Evolutionary conservation across 768 basidiomycete genomes (phyloP), one percentile per base, ranked within the genome.

Genomic region (Lentinula edodes): DNA sequence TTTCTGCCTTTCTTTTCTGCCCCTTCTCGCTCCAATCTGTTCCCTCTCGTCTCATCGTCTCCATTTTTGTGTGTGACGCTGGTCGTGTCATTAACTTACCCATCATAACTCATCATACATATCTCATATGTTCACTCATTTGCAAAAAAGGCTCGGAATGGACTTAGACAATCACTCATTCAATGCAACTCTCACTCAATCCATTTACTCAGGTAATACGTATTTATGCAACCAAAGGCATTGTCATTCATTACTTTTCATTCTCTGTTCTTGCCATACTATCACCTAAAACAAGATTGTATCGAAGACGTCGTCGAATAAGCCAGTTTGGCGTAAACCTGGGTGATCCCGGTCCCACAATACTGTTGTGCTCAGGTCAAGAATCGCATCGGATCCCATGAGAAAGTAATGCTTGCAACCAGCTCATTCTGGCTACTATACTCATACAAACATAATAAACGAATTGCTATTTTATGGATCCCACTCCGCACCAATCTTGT

Each of bases 401-500:
- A 3, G 28, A 28, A 23, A 28, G 28, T 28, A 28, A 28, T 28
- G 28, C 28, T 28, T 28, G 28, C 28, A 28, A 2, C 28, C 28
- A 28, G 28, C 28, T 4, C 28, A 28, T 28, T 28, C 28, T 28
- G 28, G 28, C 28, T 28, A 28, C 3, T 28, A 28, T 28, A 28
- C 28, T 28, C 28, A 2, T 28, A 28, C 28, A 28, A 28, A 28
- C 28, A 18, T 12, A 23, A 41, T 56, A 36, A 15, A 13, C 13
- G 12, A n/a, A 23, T 15, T 34, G 5, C 28, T 23, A 38, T 43
- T 28, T 55, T 48, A 50, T 20, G 58, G 50, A 41, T 56, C n/a
- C 55, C 55, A 56, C 16, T 56, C 58, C n/a, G 38, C 20, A 83
- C 73, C 66, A 71, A 75, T 58, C 81, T 77, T 32, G 77, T 77